phyloP scores from a whole-genome alignment of 495 filamentous ascomycete species.

The Aspergillus haitiensis region DNA sequence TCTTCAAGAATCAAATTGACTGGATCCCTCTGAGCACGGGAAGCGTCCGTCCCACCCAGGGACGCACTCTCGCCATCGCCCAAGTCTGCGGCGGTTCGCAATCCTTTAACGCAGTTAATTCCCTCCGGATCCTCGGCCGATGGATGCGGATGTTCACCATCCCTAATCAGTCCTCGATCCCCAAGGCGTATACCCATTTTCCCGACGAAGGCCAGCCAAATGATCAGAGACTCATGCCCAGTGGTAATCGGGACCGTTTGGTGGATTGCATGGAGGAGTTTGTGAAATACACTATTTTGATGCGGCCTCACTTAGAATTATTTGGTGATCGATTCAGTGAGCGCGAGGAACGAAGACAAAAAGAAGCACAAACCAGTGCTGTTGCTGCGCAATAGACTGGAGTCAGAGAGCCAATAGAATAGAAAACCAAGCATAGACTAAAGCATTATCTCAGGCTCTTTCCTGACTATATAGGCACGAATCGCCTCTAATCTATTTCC shows the following conservation, averaged over 20 bases:
- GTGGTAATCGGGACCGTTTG: conserved; percentile 63
- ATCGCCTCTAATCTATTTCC: no score
- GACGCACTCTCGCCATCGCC: conserved; percentile 63
- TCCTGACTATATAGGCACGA: no score
- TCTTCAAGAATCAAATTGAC: conserved; percentile 77
- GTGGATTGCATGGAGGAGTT: conserved; percentile 81
- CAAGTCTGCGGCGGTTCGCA: conserved; percentile 69
- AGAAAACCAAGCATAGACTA: no score
- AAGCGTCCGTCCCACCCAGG: conserved; percentile 67
- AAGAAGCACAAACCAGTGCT: no score
- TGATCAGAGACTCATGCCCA: conserved; percentile 56
- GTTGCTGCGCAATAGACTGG: no score
- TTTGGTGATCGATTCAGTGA: conserved; percentile 69
- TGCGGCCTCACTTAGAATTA: conserved; percentile 60
- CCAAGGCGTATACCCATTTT: conserved; percentile 66
- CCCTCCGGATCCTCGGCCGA: conserved; percentile 64
- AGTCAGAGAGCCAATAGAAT: no score
- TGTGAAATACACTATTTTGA: conserved; percentile 69
- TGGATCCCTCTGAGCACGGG: conserved; percentile 68
- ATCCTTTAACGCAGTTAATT: conserved; percentile 75
- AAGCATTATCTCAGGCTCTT: no score
- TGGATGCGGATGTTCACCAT: conserved; percentile 82
- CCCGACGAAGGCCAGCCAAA: conserved; percentile 53
- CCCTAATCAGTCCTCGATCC: conserved; percentile 67
- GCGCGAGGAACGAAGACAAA: conserved; percentile 33